Evolutionary conservation across 345 rosid species (phyloP), one percentile per base, ranked within the genome.

Genomic region (Pistacia vera): DNA sequence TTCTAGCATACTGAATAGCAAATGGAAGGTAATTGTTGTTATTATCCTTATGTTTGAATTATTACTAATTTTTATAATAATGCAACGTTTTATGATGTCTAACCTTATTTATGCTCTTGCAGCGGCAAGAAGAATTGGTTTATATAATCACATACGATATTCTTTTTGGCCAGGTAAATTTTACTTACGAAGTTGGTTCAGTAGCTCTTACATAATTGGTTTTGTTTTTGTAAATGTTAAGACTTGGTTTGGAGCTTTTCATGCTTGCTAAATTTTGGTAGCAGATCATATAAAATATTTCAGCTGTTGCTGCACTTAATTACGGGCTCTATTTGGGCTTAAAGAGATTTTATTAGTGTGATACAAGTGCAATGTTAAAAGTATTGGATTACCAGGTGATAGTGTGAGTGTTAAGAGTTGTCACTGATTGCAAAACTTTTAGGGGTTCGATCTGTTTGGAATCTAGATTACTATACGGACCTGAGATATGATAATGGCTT

Each of bases 101-200:
- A 30, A 72, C 10, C 20, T 10, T 13, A 63, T 60, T 73, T 2
- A 56, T 67, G 65, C 44, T 78, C 17, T 46, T 85, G 87, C 90
- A 95, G 97, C 89, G 85, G 74, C 92, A 90, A 85, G 86, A 85
- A 81, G 91, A 88, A 63, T 86, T 93, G 90, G 66, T 92, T 18
- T 95, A 84, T 80, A 77, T 93, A 64, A 75, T 89, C 18, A 83
- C 92, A 12, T 93, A 92, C 56, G 97, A 90, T 76, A 83, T 95
- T 44, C 90, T 95, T 17, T 92, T 95, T 73, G 93, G 99, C 30
- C 83, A 85, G 93, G 99, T 95, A 80, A 46, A 56, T 52, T 10
- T 57, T 66, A 8, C 52, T 11, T 12, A 52, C 17, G 56, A 33
- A 52, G 56, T 63, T 17, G 17, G 14, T 16, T 13, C 22, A 25